phyloP scores from a whole-genome alignment of 208 protist genomes.

The Acanthamoeba divionensis region DNA sequence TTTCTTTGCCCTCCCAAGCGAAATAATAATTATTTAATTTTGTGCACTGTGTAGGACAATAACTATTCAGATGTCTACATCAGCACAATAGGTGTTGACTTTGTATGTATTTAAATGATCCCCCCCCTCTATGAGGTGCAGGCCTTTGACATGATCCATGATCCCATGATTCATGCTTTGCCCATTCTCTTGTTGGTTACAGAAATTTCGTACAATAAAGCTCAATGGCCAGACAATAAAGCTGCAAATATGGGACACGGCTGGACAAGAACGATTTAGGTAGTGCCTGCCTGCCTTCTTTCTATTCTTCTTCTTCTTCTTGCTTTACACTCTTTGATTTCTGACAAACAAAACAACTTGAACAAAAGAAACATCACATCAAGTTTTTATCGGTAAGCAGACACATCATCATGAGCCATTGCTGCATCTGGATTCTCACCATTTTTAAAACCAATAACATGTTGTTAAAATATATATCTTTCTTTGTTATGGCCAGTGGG shows the following conservation, averaged over 20 bases:
- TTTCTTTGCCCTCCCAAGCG: neutral
- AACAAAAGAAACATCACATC: conserved; percentile 46
- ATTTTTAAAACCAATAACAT: no score
- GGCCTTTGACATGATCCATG: no score
- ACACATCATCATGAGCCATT: neutral
- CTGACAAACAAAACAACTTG: neutral
- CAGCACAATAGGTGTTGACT: conserved; percentile 94
- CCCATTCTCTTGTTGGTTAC: neutral
- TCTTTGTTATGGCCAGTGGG: conserved; percentile 83
- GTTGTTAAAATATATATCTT: no score
- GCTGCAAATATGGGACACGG: conserved; percentile 90
- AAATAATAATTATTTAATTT: neutral
- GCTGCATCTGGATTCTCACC: no score
- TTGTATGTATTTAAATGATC: conserved; percentile 54
- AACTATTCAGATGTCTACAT: conserved; percentile 98
- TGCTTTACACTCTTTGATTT: neutral
- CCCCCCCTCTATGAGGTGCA: no score
- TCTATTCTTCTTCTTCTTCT: neutral
- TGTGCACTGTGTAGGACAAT: neutral
- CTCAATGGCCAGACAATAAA: conserved; percentile 96
- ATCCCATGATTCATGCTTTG: no score
- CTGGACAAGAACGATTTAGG: conserved; percentile 87
- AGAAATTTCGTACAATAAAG: conserved; percentile 94
- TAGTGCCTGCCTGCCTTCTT: conserved; percentile 87
- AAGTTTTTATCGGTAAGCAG: conserved; percentile 24